These are phyloP conservation scores for Exophiala oligosperma DNA, from an alignment of 2,329 filamentous ascomycete species.

Conservation along the genomic window DNA sequence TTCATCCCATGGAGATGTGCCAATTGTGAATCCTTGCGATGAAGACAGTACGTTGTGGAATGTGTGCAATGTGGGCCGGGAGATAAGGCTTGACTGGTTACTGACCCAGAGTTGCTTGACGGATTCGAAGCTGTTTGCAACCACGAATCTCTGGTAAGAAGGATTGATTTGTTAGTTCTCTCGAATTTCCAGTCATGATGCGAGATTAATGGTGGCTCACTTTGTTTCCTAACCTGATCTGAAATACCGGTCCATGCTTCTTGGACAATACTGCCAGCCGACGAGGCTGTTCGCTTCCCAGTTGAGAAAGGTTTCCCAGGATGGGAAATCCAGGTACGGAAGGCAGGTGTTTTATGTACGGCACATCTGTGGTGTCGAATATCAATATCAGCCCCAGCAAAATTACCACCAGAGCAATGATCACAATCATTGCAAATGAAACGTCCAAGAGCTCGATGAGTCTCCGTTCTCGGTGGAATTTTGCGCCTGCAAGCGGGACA, in stretches of 20 bases:
- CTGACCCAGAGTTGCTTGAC: constrained; percentile 73
- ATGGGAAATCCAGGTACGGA: constrained; percentile 62
- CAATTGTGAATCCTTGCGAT: constrained; percentile 78
- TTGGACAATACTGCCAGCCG: constrained; percentile 57
- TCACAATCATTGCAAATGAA: no score
- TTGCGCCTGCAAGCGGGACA: no score
- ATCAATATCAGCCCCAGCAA: no score
- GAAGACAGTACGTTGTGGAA: constrained; percentile 77
- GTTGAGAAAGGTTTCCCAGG: constrained; percentile 62
- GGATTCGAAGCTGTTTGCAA: constrained; percentile 74
- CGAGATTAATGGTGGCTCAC: constrained; percentile 37
- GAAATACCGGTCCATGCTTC: constrained; percentile 64
- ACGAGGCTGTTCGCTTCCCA: constrained; percentile 58
- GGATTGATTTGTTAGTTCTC: no score
- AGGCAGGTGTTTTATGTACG: constrained; percentile 61
- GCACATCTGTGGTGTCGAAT: constrained; percentile 44
- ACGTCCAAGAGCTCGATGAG: no score
- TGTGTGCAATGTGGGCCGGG: constrained; percentile 73
- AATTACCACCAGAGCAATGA: no score
- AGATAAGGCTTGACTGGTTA: constrained; percentile 75
- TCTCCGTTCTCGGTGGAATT: no score
- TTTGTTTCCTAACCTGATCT: constrained; percentile 42
- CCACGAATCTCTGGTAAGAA: constrained; percentile 61
- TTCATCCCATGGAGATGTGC: constrained; percentile 80
- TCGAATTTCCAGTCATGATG: no score